phyloP scores from a whole-genome alignment of 495 filamentous ascomycete genomes.

The Durotheca rogersii region DNA sequence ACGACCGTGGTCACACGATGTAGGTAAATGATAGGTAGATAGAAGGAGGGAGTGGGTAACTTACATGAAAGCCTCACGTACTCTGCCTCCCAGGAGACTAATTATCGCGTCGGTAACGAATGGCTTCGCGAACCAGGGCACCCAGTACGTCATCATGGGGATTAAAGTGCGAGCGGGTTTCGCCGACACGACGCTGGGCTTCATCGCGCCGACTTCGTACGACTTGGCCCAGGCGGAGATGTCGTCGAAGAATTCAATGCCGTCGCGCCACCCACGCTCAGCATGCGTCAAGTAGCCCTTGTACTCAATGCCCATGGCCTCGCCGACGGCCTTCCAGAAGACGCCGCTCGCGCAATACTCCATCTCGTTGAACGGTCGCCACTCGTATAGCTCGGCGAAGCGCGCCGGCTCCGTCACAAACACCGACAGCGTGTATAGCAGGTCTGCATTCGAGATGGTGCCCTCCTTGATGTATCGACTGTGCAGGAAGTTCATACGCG shows the following conservation, averaged over 20 bases:
- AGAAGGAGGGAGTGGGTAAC: constrained; percentile 19
- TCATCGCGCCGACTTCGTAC: constrained; percentile 60
- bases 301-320: constrained; percentile 61
- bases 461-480: constrained; percentile 57
- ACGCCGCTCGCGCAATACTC: constrained; percentile 66
- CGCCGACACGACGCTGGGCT: constrained; percentile 26
- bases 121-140: constrained; percentile 52
- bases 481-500: constrained; percentile 69
- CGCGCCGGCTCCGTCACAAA: constrained; percentile 60
- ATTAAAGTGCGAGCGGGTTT: constrained; percentile 56
- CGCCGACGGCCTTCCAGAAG: constrained; percentile 66
- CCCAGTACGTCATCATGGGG: constrained; percentile 58
- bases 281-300: constrained; percentile 31
- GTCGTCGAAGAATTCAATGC: constrained; percentile 66
- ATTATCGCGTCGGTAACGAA: constrained; percentile 53
- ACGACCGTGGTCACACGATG: too few species aligned
- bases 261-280: constrained; percentile 54
- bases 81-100: constrained; percentile 62
- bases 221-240: constrained; percentile 56
- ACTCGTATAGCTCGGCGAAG: constrained; percentile 63
- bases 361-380: constrained; percentile 60
- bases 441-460: constrained; percentile 62
- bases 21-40: too few species aligned
- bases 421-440: constrained; percentile 66
- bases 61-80: constrained; percentile 66